Base-by-base conservation (phyloP, 2,329 filamentous ascomycete genomes). In the Pseudogymnoascus sp. region DNA sequence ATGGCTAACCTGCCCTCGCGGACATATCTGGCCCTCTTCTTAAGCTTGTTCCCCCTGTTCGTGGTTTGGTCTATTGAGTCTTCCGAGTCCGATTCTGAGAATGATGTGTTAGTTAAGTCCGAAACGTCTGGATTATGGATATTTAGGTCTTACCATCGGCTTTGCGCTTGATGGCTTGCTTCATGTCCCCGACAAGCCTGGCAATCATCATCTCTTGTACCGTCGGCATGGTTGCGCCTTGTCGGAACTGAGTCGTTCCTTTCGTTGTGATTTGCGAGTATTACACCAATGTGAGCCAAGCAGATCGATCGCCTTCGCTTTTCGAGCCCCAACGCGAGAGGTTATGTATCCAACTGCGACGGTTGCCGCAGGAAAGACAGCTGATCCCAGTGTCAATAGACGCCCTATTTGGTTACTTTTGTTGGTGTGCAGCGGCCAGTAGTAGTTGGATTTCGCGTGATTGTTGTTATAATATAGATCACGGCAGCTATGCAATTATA, bases 41-140 rank as follows among this genome's bases (percentile, higher is more conserved):
- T 90, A 50, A 93, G 79, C 72, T 92, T 93, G 74, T 90, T 84
- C 64, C 88, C 88, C 70, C 89, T 86, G 73, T 92, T 92, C 62
- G 85, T 87, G 68, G 82, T 83, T 68, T 82, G 80, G 63, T 86
- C 81, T 68, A 91, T 85, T 61, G 84, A 82, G 63, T 86, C 85
- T 73, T 93, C 90, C 63, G 88, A 90, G 72, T 92, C 89, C 68
- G 86, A 90, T 64, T 90, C 89, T 92, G 74, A 37, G 36, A 39
- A 62, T 60, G 50, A 58, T 57, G 21, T 61, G 66, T 50, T 39
- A 50, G 47, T 54, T 60, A 61, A 15, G 44, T 68, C 59, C 66
- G 64, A 39, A 54, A 61, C 39, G 58, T 72, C 62, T 24, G 41
- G 15, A 60, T 39, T 24, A n/a, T 50, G 58, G 36, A n/a, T 21